Evolutionary conservation across 495 filamentous ascomycete genomes (phyloP), one percentile per base, ranked within the genome.

Genomic region (Penicillium verhagenii): DNA sequence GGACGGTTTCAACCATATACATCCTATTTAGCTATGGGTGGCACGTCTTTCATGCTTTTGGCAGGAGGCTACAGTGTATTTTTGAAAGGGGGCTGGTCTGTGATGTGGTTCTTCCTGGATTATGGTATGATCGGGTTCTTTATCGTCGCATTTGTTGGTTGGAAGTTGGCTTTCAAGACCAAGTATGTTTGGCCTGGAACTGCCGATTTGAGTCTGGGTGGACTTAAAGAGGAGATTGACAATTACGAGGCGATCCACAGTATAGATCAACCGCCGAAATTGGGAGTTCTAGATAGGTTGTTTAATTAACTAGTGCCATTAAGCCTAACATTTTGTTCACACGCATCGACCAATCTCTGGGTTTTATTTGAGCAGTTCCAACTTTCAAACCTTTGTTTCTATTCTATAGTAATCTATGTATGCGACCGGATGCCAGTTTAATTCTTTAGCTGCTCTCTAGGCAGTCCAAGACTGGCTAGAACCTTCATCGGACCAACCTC

Each of bases 121-220:
- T 86, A 87, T 65, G 77, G 78, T 3, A 82, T 85, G 81, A 68
- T 77, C 3, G 47, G 80, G 7, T 53, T 84, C 11, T 73, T 77
- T 9, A 57, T 79, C 29, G 58, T 79, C 0, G 77, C 71, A 54
- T 73, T 77, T 46, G n/a, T 57, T 6, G 67, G 68, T 23, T 87
- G 83, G 83, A 87, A 86, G 68, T 23, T 84, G 4, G 25, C 76
- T 63, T 77, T 78, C 50, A 67, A 73, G 5, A 85, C 83, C 0
- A 74, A 69, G 53, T 70, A 77, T 44, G 66, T 84, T 0, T 57
- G 60, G 9, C 63, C 83, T 1, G 46, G 56, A 1, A 71, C 83
- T 53, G 73, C 73, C 6, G 83, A 87, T 63, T 24, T 52, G 18
- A 52, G 38, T 23, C 69, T 86, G 7, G 63, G 78, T 2, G 85